A percentile compares a stretch with the other conserved stretches of the same genome.
These are phyloP conservation scores for Leishmania arabica DNA, from an alignment of 208 protist species.

Conservation along the genomic window DNA sequence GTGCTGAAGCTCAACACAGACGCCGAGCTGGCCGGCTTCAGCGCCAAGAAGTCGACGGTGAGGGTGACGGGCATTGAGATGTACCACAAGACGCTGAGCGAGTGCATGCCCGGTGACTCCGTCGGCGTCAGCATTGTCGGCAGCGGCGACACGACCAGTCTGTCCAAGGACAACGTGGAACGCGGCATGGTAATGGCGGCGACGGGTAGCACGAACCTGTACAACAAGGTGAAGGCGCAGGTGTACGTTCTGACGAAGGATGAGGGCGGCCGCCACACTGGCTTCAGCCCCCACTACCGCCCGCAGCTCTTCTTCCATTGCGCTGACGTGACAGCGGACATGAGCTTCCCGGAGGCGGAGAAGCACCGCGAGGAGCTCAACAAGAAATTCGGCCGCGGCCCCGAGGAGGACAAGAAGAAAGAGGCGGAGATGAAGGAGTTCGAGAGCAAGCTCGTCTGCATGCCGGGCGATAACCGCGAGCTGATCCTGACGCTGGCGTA, in stretches of 20 bases:
- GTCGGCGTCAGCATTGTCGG: conserved; percentile 96
- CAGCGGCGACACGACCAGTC: conserved; percentile 71
- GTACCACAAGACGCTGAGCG: conserved; percentile 97
- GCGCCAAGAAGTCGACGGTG: conserved; percentile 81
- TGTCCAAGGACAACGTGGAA: conserved; percentile 97
- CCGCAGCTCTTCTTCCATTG: conserved; percentile 99
- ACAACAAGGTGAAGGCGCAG: conserved; percentile 96
- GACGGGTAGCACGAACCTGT: conserved; percentile 92
- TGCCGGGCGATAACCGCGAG: conserved; percentile 98
- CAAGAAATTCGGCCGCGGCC: conserved; percentile 82
- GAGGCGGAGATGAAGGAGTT: conserved; percentile 81
- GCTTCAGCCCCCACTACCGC: conserved; percentile 97
- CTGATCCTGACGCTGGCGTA: conserved; percentile 93
- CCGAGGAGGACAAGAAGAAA: conserved; percentile 84
- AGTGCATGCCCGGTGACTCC: conserved; percentile 97
- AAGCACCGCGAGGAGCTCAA: conserved; percentile 66
- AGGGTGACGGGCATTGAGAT: conserved; percentile 96
- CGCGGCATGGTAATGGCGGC: conserved; percentile 96
- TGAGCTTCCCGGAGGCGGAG: conserved; percentile 93
- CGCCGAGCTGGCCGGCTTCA: conserved; percentile 96
- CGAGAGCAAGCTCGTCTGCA: conserved; percentile 95
- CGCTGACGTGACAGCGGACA: conserved; percentile 96
- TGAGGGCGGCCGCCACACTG: conserved; percentile 98
- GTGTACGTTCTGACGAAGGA: conserved; percentile 98
- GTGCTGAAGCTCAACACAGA: conserved; percentile 95